Base-by-base conservation (phyloP, 345 rosid genomes). In the Firmiana major region DNA sequence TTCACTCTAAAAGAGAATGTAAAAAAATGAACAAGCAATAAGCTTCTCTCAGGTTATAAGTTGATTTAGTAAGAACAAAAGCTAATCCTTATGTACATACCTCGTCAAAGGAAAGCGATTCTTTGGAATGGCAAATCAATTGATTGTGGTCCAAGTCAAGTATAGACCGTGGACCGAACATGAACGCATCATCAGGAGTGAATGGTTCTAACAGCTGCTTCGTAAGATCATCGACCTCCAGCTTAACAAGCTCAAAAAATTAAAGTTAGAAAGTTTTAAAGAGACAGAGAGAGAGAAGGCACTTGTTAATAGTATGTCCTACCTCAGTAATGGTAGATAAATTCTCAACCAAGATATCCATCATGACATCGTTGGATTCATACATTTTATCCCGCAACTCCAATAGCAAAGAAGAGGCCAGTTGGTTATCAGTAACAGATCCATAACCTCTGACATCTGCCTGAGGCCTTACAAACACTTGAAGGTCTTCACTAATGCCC, bases 101-200 rank as follows among this genome's bases (percentile, higher is more conserved):
- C 95, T 90, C 95, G 77, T 96, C 99, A 15, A 91, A 90, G 72
- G 99, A 92, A 54, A 86, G 84, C 1, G 97, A 93, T 65, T 90
- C 96, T 79, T 88, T 90, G 49, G 97, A 92, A 80, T 84, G 76
- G 57, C 79, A 71, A 79, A 79, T 75, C 81, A 84, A 82, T 77
- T 80, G 85, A 81, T 83, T 83, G 63, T 83, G 82, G 38, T 84
- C 92, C 78, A 71, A 53, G 81, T 88, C 90, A 71, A 79, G 82
- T 26, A 83, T 49, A 15, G 88, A 78, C 57, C 73, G 84, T 12
- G 91, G 89, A 21, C 93, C 94, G 79, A 92, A 90, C 85, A 88
- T 82, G 73, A 92, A 88, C 51, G 91, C 91, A 77, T 93, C 98
- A 80, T 96, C 99, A 24, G 97, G 97, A 45, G 93, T 86, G 81